A percentile compares a stretch with the other conserved stretches of the same genome.
phyloP scores from a whole-genome alignment of 331 rosid species.

The Quercus tomentella region DNA sequence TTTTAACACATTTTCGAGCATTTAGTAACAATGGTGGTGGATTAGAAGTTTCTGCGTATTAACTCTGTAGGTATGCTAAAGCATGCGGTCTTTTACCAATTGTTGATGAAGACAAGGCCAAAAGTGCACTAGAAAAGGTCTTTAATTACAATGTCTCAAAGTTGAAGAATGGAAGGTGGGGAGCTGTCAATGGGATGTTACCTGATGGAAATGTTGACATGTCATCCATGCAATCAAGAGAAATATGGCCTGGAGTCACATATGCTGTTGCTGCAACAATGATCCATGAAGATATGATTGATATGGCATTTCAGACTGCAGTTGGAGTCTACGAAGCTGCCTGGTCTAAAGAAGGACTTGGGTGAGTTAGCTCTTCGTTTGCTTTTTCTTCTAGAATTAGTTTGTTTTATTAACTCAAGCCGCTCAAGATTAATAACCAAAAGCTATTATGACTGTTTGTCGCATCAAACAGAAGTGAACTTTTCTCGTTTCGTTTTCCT shows the following conservation, averaged over 20 bases:
- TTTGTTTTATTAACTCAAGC: background rate
- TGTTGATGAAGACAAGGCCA: slow-evolving; percentile 64
- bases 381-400: background rate
- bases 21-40: slow-evolving; percentile 1
- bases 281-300: slow-evolving; percentile 85
- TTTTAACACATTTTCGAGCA: no score
- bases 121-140: slow-evolving; percentile 64
- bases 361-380: slow-evolving; percentile 43
- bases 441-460: background rate
- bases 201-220: slow-evolving; percentile 83
- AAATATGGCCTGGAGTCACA: slow-evolving; percentile 97
- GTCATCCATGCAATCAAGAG: slow-evolving; percentile 78
- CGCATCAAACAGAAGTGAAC: background rate
- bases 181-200: slow-evolving; percentile 97
- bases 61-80: slow-evolving; percentile 68
- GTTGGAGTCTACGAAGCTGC: slow-evolving; percentile 70
- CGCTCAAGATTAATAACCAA: background rate
- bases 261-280: slow-evolving; percentile 89
- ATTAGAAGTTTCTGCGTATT: slow-evolving; percentile 6
- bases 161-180: slow-evolving; percentile 65
- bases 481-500: background rate
- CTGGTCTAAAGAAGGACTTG: slow-evolving; percentile 83
- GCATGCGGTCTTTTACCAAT: slow-evolving; percentile 83
- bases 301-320: slow-evolving; percentile 81
- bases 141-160: slow-evolving; percentile 72